phyloP scores from a whole-genome alignment of 2,329 filamentous ascomycete species.

The Fusarium subtropicale region DNA sequence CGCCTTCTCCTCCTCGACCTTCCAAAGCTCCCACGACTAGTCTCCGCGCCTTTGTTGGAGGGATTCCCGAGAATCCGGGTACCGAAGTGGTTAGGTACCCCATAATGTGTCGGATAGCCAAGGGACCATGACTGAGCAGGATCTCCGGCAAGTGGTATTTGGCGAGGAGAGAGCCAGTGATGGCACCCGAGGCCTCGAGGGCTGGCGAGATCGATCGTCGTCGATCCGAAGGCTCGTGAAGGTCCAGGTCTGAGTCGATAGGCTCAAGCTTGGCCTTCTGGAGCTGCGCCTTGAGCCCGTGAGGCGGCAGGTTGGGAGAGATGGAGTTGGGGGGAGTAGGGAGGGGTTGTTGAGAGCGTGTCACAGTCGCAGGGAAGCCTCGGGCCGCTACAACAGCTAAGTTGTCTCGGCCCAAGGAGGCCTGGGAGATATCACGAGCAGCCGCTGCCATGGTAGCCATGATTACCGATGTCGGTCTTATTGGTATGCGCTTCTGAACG shows the following conservation, averaged over 20 bases:
- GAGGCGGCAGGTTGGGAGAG: conserved; percentile 86
- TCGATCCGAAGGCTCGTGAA: conserved; percentile 69
- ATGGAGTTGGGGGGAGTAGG: conserved; percentile 96
- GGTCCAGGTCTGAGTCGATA: conserved; percentile 88
- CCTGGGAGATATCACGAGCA: conserved; percentile 75
- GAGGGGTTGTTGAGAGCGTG: conserved; percentile 72
- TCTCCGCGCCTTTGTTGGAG: conserved; percentile 88
- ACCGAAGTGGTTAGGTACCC: conserved; percentile 93
- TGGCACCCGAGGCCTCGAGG: conserved; percentile 80
- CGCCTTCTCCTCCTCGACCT: conserved; percentile 74
- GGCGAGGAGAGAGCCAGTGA: conserved; percentile 86
- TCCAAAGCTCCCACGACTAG: conserved; percentile 94
- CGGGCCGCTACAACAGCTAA: conserved; percentile 78
- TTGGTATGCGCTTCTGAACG: conserved; percentile 59
- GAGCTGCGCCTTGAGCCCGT: conserved; percentile 78
- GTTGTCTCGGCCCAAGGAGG: conserved; percentile 73
- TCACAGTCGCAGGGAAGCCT: conserved; percentile 70
- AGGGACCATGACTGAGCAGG: conserved; percentile 86
- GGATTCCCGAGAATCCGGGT: conserved; percentile 89
- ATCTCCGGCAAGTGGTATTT: conserved; percentile 92
- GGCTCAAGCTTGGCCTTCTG: conserved; percentile 69
- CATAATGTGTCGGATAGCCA: conserved; percentile 96
- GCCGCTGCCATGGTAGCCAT: conserved; percentile 75
- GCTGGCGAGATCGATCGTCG: conserved; percentile 59
- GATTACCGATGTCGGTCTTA: conserved; percentile 56